Base-by-base conservation (phyloP, 768 basidiomycete species). In the Tubosaeta sp. region DNA sequence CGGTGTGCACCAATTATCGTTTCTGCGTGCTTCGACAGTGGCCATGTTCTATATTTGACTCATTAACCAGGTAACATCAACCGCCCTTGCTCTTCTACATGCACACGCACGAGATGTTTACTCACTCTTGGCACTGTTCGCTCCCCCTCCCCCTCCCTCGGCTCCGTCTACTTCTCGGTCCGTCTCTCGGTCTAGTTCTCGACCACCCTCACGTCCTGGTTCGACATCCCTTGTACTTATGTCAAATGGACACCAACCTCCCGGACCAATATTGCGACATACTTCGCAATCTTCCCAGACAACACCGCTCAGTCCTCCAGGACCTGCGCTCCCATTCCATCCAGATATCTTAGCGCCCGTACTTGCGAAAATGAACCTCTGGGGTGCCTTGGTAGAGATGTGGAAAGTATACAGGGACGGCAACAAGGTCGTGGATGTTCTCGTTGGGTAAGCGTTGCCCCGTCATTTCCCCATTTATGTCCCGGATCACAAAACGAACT, bases 1-100 rank as follows among this genome's bases (percentile, higher is more conserved):
- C 70, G 10, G 63, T 87, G 13, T 67, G 0, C 64, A 86, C 48
- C 30, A 65, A 88, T 19, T 18, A 30, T 12, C 32, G 18, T 34
- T 19, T n/a, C 35, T 22, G 21, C 27, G 16, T 38, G 14, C 29
- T 13, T 32, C 4, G 25, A 27, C 35, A 78, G 84, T 52, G 76
- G 90, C 16, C 69, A 76, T 22, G 52, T 77, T n/a, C 44, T 64
- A 14, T 64, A 30, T 2, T 6, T 8, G 14, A n/a, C 42, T 38
- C 27, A n/a, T 46, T 43, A 11, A 25, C 24, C 50, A 66, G 65
- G 48, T 65, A 46, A 48, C 65, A 18, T 60, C 63, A 31, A 68
- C 66, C 30, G 63, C 66, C 8, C 68, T 67, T 1, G 65, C 61
- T 12, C 59, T 67, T 40, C 51, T 64, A 25, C 54, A 68, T 30